These are phyloP conservation scores for Cryptosporidium ryanae DNA, from an alignment of 169 alveolate species.

Conservation along the genomic window DNA sequence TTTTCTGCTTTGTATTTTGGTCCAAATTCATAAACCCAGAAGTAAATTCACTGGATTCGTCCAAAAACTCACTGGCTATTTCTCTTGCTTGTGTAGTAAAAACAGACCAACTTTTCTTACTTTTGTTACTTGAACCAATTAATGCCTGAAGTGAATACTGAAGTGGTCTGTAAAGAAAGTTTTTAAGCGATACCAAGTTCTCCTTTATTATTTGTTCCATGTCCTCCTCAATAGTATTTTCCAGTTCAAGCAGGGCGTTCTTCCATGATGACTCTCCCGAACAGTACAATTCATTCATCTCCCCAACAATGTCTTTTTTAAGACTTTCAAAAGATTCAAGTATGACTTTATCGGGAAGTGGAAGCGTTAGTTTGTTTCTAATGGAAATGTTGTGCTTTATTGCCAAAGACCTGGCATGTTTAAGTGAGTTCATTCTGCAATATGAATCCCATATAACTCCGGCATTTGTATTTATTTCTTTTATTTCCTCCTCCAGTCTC, in stretches of 20 bases:
- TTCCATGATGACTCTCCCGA: slow-evolving; percentile 42
- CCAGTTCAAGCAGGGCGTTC: slow-evolving; percentile 27
- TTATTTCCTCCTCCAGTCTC: slow-evolving; percentile 7
- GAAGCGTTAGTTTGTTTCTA: slow-evolving; percentile 42
- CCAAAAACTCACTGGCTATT: slow-evolving; percentile 12
- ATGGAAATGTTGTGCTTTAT: slow-evolving; percentile 50
- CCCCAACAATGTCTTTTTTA: slow-evolving; percentile 10
- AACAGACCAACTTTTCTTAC: slow-evolving; percentile 23
- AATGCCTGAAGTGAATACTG: slow-evolving; percentile 27
- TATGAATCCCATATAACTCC: slow-evolving; percentile 5
- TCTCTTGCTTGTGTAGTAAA: slow-evolving; percentile 42
- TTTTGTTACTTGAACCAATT: background rate
- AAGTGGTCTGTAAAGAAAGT: slow-evolving; percentile 54
- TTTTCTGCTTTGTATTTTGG: slow-evolving; percentile 18
- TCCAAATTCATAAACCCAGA: slow-evolving; percentile 10
- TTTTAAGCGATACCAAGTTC: slow-evolving; percentile 46
- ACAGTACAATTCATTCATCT: slow-evolving; percentile 59
- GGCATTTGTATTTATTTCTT: background rate
- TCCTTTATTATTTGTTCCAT: slow-evolving; percentile 57
- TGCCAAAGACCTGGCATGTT: slow-evolving; percentile 22
- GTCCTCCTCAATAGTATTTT: slow-evolving; percentile 50
- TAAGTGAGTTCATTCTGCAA: slow-evolving; percentile 32
- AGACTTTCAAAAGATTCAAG: background rate
- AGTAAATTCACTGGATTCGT: slow-evolving; percentile 22
- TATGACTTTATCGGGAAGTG: slow-evolving; percentile 26